Base-by-base conservation (phyloP, 2,329 filamentous ascomycete genomes). In the Pseudogymnoascus destructans region DNA sequence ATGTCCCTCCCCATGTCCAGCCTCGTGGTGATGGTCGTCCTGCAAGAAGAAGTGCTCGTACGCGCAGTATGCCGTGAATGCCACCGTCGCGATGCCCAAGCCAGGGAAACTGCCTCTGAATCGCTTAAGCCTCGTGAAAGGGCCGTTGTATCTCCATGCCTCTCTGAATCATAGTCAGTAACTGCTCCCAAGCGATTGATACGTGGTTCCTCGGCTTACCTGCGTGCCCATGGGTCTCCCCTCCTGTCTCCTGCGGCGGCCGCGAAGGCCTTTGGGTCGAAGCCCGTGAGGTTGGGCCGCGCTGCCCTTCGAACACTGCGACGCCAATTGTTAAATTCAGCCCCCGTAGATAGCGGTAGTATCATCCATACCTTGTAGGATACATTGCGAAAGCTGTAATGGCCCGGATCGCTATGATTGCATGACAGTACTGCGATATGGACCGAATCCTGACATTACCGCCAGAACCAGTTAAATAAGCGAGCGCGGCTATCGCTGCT, bases 81-180 rank as follows among this genome's bases (percentile, higher is more conserved):
- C 91, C 61, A 93, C 91, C 4, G 87, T 87, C 30, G 90, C 93
- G 66, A 92, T 95, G 63, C 93, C 93, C 67, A 98, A 79, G 61
- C 93, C 93, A 35, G 93, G 93, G 71, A 98, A 89, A 63, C 83
- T 78, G 68, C 80, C 77, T 76, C 85, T 90, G 78, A 96, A 93
- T 66, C 93, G 86, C 76, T 95, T 95, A 75, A 78, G 87, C 67
- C 92, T 82, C 64, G 85, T 86, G 78, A 96, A 97, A 58, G 82
- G 85, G 63, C 92, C 93, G 33, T 80, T 84, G 78, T 95, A 96
- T 73, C 93, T 82, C 93, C 93, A 98, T 70, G 87, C 81, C 77
- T 98, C 93, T 70, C 93, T 98, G 71, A 63, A n/a, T 35, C 23
- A 11, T 27, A 60, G 58, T 63, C 49, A 65, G 60, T 36, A 59